Evolutionary conservation across 495 filamentous ascomycete genomes (phyloP).

Genomic region (Penicillium pancosmium): DNA sequence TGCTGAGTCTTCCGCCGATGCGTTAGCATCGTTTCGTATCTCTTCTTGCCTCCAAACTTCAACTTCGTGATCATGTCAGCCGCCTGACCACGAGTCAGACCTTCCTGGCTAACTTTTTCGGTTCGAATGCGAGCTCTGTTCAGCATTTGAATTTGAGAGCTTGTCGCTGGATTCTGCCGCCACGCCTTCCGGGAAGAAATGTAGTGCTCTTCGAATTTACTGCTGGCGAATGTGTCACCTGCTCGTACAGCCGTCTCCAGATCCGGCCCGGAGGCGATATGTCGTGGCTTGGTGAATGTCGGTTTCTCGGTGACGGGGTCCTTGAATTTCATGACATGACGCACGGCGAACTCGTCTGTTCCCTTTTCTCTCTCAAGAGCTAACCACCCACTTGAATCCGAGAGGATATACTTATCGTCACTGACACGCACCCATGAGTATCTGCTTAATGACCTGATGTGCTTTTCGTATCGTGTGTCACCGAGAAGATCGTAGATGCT

Average conservation of each 20-base stretch:
- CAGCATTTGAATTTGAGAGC: conserved; percentile 70
- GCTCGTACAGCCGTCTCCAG: conserved; percentile 77
- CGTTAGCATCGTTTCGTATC: conserved; percentile 56
- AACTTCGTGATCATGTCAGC: conserved; percentile 92
- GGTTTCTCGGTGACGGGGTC: conserved; percentile 21
- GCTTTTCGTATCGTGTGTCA: conserved; percentile 75
- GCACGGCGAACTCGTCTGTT: conserved; percentile 30
- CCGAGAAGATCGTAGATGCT: conserved; percentile 83
- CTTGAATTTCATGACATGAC: conserved; percentile 39
- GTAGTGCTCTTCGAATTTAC: conserved; percentile 59
- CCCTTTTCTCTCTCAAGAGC: conserved; percentile 57
- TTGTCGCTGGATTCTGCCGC: conserved; percentile 67
- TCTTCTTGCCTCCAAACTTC: conserved; percentile 76
- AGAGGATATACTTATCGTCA: conserved; percentile 66
- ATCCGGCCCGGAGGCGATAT: conserved; percentile 59
- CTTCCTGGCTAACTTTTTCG: conserved; percentile 53
- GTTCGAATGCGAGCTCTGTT: conserved; percentile 63
- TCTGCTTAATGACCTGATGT: conserved; percentile 74
- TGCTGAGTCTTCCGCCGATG: conserved; percentile 37
- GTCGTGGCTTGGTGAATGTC: conserved; percentile 62
- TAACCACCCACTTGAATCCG: conserved; percentile 50
- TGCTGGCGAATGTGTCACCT: conserved; percentile 76
- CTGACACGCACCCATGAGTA: conserved; percentile 80
- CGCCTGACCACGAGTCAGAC: conserved; percentile 79
- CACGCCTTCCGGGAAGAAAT: conserved; percentile 64